Evolutionary conservation across 2,329 filamentous ascomycete species (phyloP), one percentile per base, ranked within the genome.

Genomic region (Ophiocordyceps robertsii): DNA sequence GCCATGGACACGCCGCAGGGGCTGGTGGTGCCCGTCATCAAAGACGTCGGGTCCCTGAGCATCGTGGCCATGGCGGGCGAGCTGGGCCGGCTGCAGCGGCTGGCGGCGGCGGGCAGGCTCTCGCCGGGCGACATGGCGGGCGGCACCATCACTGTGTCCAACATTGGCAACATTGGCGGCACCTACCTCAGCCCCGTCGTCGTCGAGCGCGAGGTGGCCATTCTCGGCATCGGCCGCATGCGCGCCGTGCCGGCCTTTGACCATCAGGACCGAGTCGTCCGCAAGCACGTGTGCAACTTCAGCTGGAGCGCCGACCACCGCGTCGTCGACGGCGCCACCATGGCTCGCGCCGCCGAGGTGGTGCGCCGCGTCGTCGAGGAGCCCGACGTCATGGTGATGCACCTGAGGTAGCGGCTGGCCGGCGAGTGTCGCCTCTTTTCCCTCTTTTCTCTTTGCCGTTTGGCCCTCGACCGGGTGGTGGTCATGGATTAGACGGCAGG

Each of bases 221-320:
- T 98, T 56, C 63, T 98, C 27, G 92, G 90, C 11, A 72, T 98
- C 29, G 92, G 92, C 6, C 79, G 84, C 51, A 78, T 88, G 60
- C 82, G 81, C 53, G 74, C 77, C 1, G 75, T 95, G 29, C 92
- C 92, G 11, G 82, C 86, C 3, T 96, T 96, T 61, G 72, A 68
- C 43, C 70, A 69, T 40, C 54, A 64, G 49, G 60, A 74, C 61
- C 58, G 63, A 29, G 68, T 96, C 12, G 72, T 89, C 12, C 79
- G 77, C 63, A 84, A 79, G 60, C 82, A 93, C 55, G 74, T 93
- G 47, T 82, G 82, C 58, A 88, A 93, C 57, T 87, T 96, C 53
- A 96, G 89, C 64, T 96, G 90, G 90, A 90, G 85, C 60, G 90
- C 90, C 6, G 89, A 96, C 62, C 92, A 98, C 63, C 72, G 92